These are phyloP conservation scores for Arachnopeziza araneosa DNA, from an alignment of 2,329 filamentous ascomycete species.

Conservation along the genomic window DNA sequence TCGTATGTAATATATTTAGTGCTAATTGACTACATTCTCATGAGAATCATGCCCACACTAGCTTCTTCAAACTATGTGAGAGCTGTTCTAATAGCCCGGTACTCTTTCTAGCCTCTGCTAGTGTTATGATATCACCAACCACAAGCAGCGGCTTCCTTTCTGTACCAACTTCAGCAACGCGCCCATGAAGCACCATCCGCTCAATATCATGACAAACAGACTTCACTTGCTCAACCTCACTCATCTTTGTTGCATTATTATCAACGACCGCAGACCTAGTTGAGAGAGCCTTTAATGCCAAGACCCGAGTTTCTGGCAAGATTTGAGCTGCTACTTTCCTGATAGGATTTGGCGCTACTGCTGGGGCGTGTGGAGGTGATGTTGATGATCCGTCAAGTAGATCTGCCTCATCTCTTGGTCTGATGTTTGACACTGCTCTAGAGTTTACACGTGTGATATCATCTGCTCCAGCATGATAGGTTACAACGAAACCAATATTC, in stretches of 20 bases:
- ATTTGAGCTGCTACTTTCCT: not conserved
- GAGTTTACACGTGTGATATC: constrained; percentile 81
- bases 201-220: constrained; percentile 72
- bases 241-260: constrained; percentile 16
- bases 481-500: constrained; percentile 80
- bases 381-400: constrained; percentile 10
- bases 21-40: not conserved
- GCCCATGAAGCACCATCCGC: constrained; percentile 51
- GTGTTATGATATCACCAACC: constrained; percentile 68
- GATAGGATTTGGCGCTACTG: not conserved
- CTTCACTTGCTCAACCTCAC: constrained; percentile 30
- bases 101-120: constrained; percentile 79
- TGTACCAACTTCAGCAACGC: constrained; percentile 30
- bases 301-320: constrained; percentile 30
- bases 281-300: constrained; percentile 53
- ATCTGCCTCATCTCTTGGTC: constrained; percentile 26
- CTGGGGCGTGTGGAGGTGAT: constrained; percentile 5
- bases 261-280: constrained; percentile 36
- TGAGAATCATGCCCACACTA: constrained; percentile 65
- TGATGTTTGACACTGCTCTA: constrained; percentile 61
- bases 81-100: constrained; percentile 83
- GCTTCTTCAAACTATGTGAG: constrained; percentile 85
- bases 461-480: constrained; percentile 60
- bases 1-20: not conserved
- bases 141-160: constrained; percentile 45